Base-by-base conservation (phyloP, 164 flowering plant species). In the Nymphaea thermarum region DNA sequence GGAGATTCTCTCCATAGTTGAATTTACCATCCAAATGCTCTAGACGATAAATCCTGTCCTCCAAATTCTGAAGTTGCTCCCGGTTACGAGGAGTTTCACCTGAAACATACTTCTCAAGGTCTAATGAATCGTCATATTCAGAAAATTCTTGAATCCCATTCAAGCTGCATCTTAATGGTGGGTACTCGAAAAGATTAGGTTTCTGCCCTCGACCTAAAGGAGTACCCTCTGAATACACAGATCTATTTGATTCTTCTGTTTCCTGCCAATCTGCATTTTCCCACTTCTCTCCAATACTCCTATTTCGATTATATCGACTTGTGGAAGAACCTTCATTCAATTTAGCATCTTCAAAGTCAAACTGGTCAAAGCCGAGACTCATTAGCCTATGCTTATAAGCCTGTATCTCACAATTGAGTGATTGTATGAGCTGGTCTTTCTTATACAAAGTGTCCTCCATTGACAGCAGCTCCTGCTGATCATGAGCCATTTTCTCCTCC, bases 401-500 rank as follows among this genome's bases (percentile, higher is more conserved):
- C 73, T 86, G 87, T n/a, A 84, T 80, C 70, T 92, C 94, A 74
- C 82, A 91, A 6, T 77, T 85, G 44, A 95, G 85, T 0, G 98
- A 77, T 43, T 90, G 91, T 71, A 92, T 82, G 1, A 78, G 63
- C 71, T 90, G 94, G 66, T 92, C 99, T 72, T 89, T 83, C 82
- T 83, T 88, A 66, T 85, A 95, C 79, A 95, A 73, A 72, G 87
- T n/a, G 71, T 90, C 98, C 70, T 95, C 98, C 78, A 90, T 62
- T 2, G 75, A 81, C 43, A 77, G 63, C 66, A 84, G 65, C 78
- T 90, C 96, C 67, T 87, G 83, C 72, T 85, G 89, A 69, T 92
- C 98, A 80, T 95, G 99, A 0, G 85, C 87, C 83, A 87, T 87
- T 75, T 84, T 95, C 87, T 92, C 98, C 83, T 95, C 99, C 0